Conservation (phyloP, 257 asterid species). For the Plantago major region DNA sequence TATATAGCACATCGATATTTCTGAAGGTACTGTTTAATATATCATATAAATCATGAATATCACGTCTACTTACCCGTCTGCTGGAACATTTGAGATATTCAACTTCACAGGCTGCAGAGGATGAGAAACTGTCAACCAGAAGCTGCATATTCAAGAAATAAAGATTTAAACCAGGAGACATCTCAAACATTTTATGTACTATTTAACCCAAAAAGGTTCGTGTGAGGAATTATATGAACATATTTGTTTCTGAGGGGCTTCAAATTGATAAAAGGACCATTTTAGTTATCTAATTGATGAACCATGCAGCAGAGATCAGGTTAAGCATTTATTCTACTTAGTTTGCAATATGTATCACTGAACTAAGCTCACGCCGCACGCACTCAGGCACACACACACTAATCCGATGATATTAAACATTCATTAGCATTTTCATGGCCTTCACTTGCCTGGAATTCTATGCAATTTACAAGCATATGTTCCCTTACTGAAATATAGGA, state of each 20-base stretch:
- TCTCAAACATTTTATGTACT: conserved; percentile 3
- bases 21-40: too few species aligned
- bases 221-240: neutral
- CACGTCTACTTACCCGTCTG: conserved; percentile 66
- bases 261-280: conserved; percentile 15
- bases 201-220: neutral
- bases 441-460: neutral
- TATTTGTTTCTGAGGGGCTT: conserved; percentile 16
- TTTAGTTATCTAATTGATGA: neutral
- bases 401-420: too few species aligned
- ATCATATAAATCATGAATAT: neutral
- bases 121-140: conserved; percentile 65
- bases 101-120: conserved; percentile 75
- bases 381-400: too few species aligned
- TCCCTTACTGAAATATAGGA: neutral
- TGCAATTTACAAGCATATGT: neutral
- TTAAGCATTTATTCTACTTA: neutral
- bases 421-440: too few species aligned
- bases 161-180: conserved; percentile 12
- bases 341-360: neutral
- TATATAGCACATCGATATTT: too few species aligned
- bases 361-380: too few species aligned
- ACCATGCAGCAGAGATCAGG: conserved; percentile 12
- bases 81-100: conserved; percentile 58
- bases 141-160: conserved; percentile 47